Base-by-base conservation (phyloP, 495 filamentous ascomycete genomes). In the Podospora tetraspora region DNA sequence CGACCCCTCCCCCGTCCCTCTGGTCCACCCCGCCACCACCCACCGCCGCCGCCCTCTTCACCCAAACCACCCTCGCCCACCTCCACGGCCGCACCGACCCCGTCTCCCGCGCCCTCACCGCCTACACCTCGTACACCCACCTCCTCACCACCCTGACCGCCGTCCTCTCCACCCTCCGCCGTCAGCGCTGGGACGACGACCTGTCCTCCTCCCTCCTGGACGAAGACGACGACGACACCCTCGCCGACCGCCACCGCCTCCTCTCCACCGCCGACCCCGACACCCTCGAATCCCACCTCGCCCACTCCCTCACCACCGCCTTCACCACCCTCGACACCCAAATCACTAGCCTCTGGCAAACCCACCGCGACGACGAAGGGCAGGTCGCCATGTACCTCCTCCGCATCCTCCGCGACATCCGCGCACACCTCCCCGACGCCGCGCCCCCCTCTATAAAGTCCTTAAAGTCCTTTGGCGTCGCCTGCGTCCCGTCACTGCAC, bases 231-330 rank as follows among this genome's bases (percentile, higher is more conserved):
- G 89, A 93, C 58, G 86, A 90, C 43, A 86, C 89, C 1, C 84
- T 90, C 37, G 88, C 94, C 67, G 84, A 86, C 24, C 80, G 89
- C 43, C 84, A 90, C 30, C 80, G 81, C 3, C 77, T 88, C 13
- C 81, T 96, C 32, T 90, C 87, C 73, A 84, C 87, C 34, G 86
- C 94, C 29, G 95, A 98, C 73, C 89, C 92, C 2, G 75, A 82
- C 52, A 69, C 84, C 25, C 74, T 97, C 16, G 85, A 87, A 57
- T 81, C 89, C 25, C 82, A 85, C 32, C 84, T 96, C 0, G 76
- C 85, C 30, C 67, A 81, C 1, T 84, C 88, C 13, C 80, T 93
- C 10, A 73, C 76, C 2, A 74, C 83, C 16, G 86, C 90, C 0
- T 90, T 93, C 64, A 66, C 76, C 2, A 73, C 74, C n/a, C 78